Evolutionary conservation across 768 basidiomycete species (phyloP), one percentile per base, ranked within the genome.

Genomic region (Gymnopilus dilepis): DNA sequence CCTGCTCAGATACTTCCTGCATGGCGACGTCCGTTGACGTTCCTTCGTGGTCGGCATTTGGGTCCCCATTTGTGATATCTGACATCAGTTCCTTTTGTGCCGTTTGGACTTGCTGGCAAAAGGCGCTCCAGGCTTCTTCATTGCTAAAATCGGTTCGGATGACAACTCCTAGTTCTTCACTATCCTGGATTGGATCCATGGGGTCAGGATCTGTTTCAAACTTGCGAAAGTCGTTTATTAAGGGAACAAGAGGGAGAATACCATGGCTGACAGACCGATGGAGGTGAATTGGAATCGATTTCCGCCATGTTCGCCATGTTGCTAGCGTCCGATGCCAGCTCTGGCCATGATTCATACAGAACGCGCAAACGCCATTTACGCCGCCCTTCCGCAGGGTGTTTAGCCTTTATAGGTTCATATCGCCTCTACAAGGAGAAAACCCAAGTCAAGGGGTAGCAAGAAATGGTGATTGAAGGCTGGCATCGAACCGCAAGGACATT

Each of bases 141-240:
- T 90, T 74, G 8, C 85, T 80, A 70, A 82, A 92, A 67, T 93
- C 90, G 9, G 91, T 88, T 38, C 92, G 86, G n/a, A 93, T 69
- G 47, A 93, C 69, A 60, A 92, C 67, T 13, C 90, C 90, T 41
- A 86, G 67, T 59, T 84, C 83, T 0, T 78, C 78, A 6, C 75
- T 80, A 22, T 84, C 79, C 21, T 76, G 71, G 31, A 83, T 64
- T 52, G 68, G 70, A 70, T 91, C 89, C 61, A 83, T 69, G 1
- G 84, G 83, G 72, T 91, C 90, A 8, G 71, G 69, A 67, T 88
- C 88, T 11, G 54, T 60, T 41, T 56, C 60, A 56, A 64, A 67
- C 56, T 61, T 41, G 43, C 6, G 12, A 43, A 28, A 31, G 12
- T 45, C 13, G 4, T 43, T 34, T n/a, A 33, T 17, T 7, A 42